phyloP scores from a whole-genome alignment of 2,329 filamentous ascomycete species.

The Penicillium sp. region DNA sequence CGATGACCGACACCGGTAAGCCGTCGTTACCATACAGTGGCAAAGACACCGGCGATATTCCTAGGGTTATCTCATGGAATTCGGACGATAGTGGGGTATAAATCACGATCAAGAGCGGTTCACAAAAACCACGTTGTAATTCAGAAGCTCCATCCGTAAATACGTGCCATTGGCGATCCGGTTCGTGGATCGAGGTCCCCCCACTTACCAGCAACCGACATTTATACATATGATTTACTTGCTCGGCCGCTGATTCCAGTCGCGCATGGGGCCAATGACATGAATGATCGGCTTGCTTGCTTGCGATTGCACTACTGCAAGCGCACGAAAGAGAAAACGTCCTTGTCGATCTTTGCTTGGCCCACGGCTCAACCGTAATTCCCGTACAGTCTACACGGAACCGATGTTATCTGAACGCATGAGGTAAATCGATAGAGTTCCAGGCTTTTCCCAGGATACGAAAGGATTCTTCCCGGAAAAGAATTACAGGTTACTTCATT shows the following conservation, averaged over 20 bases:
- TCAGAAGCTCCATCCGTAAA: background rate
- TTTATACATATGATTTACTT: background rate
- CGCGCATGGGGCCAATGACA: background rate
- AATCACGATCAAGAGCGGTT: background rate
- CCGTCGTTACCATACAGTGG: background rate
- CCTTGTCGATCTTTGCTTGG: background rate
- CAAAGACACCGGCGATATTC: background rate
- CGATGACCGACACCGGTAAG: slow-evolving; percentile 8
- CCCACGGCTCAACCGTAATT: background rate
- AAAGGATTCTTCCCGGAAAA: background rate
- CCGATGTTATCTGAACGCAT: background rate
- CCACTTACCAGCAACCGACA: background rate
- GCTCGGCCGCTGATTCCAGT: background rate
- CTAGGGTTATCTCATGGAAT: background rate
- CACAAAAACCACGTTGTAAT: background rate
- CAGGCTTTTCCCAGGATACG: background rate
- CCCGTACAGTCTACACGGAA: background rate
- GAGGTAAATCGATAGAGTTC: background rate
- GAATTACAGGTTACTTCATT: background rate
- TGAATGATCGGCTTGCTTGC: background rate
- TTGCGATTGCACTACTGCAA: background rate
- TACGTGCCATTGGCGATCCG: slow-evolving; percentile 5
- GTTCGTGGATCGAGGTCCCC: slow-evolving; percentile 11
- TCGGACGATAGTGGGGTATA: background rate
- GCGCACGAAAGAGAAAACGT: background rate